Evolutionary conservation across 1,139 yeast genomes (phyloP), one percentile per base, ranked within the genome.

Genomic region (Hyphopichia buzzinii): DNA sequence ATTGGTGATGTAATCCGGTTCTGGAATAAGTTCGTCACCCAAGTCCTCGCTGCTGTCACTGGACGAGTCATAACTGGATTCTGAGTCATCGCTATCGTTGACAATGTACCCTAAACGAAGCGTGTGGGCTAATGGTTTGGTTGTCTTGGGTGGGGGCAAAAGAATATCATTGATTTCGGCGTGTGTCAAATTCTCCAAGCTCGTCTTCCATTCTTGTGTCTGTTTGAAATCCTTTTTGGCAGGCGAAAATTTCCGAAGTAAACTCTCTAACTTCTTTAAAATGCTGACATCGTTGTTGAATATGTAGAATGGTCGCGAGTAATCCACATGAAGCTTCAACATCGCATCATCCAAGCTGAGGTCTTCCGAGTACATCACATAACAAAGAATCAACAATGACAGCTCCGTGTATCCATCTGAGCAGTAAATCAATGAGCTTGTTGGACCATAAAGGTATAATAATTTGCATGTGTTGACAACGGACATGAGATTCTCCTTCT

Each of bases 371-470:
- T 84, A 90, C 43, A 90, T 83, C 39, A 85, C 49, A 52, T 77
- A 89, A 42, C 89, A 78, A 30, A 88, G 64, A 0, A 81, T 77
- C 33, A 90, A 62, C 21, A 90, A 68, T 4, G 96, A 81, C 42
- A 90, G 84, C 54, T 90, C 97, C 0, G 97, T 88, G 58, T 89
- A 90, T 0, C 97, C 97, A 62, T 90, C 97, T 3, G 86, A 77
- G 54, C 96, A 89, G 54, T 82, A 84, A 12, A 89, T 67, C 42
- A 90, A 57, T 0, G 63, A 54, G 10, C 67, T 59, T 25, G 12
- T 6, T 27, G 29, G 17, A 6, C 15, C 13, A 13, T 10, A 10
- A 26, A 67, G 57, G 48, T 78, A 77, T 4, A 82, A 53, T 37
- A 81, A 56, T 47, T 79, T 83, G 58, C 90, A 83, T 5, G 79